Evolutionary conservation across 1,284 basidiomycete genomes (phyloP).

Genomic region (Ustilago nuda): DNA sequence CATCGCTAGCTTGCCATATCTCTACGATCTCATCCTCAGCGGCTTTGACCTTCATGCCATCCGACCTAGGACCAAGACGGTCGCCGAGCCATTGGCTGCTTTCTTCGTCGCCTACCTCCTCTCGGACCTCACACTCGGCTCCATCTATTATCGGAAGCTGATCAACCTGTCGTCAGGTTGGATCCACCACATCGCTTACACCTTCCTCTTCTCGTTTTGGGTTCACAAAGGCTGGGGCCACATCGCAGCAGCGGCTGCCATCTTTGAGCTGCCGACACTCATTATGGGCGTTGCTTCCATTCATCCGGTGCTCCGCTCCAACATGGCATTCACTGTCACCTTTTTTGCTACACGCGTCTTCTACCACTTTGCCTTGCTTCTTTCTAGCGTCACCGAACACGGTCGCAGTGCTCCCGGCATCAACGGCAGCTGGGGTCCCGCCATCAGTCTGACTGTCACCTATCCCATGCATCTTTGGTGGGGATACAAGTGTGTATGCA

Average conservation of each 20-base stretch:
- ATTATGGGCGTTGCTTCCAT: conserved; percentile 66
- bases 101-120: conserved; percentile 67
- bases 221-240: conserved; percentile 62
- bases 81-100: conserved; percentile 57
- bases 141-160: conserved; percentile 64
- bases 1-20: conserved; percentile 58
- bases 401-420: conserved; percentile 55
- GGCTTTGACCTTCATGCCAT: conserved; percentile 58
- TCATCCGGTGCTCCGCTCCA: conserved; percentile 63
- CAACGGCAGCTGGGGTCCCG: conserved; percentile 55
- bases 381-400: conserved; percentile 44
- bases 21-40: conserved; percentile 56
- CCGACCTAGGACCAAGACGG: conserved; percentile 46
- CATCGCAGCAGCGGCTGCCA: conserved; percentile 54
- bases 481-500: conserved; percentile 67
- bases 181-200: conserved; percentile 66
- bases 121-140: conserved; percentile 62
- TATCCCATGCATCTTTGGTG: conserved; percentile 68
- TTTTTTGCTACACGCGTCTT: conserved; percentile 66
- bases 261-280: conserved; percentile 67
- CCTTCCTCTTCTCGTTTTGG: conserved; percentile 59
- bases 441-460: conserved; percentile 51
- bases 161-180: conserved; percentile 67
- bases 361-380: conserved; percentile 61
- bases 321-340: conserved; percentile 65